These are phyloP conservation scores for Amanita muscaria DNA, from an alignment of 768 basidiomycete species.

Conservation along the genomic window DNA sequence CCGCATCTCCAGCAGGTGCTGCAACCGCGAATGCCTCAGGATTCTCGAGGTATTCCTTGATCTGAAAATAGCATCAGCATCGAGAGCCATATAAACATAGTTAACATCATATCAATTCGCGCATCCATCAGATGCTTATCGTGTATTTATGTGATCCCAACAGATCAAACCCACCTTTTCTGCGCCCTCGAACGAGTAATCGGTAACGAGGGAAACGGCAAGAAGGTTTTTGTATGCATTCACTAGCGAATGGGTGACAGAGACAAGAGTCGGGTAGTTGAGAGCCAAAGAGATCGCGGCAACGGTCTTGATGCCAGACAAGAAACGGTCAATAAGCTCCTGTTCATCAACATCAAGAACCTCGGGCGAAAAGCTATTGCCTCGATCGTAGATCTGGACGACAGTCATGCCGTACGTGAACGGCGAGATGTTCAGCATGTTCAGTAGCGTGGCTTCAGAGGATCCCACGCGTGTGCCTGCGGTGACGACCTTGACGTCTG, in stretches of 20 bases:
- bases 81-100: conserved; percentile 2
- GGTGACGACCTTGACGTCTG: conserved; percentile 90
- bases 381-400: conserved; percentile 91
- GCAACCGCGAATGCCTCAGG: conserved; percentile 94
- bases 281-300: conserved; percentile 94
- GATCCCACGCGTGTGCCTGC: conserved; percentile 91
- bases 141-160: conserved; percentile 4
- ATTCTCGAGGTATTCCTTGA: conserved; percentile 96
- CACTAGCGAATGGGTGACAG: conserved; percentile 90
- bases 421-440: conserved; percentile 99
- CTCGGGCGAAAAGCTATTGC: conserved; percentile 81
- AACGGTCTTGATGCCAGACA: conserved; percentile 90
- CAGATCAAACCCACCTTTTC: conserved; percentile 61
- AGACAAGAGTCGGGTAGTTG: conserved; percentile 93
- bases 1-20: conserved; percentile 51
- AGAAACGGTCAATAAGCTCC: conserved; percentile 86
- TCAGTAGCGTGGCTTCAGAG: conserved; percentile 96
- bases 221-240: conserved; percentile 99
- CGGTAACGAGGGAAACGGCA: conserved; percentile 80
- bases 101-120: conserved; percentile 22
- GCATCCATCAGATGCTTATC: conserved; percentile 32
- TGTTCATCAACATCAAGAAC: conserved; percentile 92
- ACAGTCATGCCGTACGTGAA: conserved; percentile 99
- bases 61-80: conserved; percentile 33
- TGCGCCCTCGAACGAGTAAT: conserved; percentile 89